Conservation (phyloP, 441 rosid species). For the Aquilaria agallochum region DNA sequence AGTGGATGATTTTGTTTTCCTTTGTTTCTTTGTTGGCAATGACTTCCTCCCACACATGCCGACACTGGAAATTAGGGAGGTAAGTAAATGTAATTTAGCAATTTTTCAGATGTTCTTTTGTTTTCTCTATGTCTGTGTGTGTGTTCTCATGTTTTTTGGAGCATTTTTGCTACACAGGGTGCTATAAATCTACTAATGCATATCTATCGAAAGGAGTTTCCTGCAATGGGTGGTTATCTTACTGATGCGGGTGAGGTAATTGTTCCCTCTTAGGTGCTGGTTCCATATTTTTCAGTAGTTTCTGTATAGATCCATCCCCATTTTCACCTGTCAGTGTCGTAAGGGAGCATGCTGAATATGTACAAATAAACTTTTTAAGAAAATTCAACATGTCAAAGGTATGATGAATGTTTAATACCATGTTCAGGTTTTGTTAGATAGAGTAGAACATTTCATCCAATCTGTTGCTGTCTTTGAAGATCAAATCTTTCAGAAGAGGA, state of each 20-base stretch:
- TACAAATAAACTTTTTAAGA: no score
- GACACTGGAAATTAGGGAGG: constrained; percentile 97
- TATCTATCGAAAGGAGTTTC: constrained; percentile 80
- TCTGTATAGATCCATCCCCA: background rate
- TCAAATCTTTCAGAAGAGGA: constrained; percentile 93
- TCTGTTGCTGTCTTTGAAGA: constrained; percentile 81
- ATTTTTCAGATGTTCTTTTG: background rate
- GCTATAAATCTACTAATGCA: constrained; percentile 92
- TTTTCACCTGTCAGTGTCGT: no score
- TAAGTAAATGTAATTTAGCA: constrained; percentile 15
- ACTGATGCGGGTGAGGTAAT: constrained; percentile 99
- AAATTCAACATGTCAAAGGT: no score
- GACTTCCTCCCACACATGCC: constrained; percentile 99
- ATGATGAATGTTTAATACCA: no score
- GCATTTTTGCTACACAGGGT: constrained; percentile 54
- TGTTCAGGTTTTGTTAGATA: constrained; percentile 65
- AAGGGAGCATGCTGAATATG: no score
- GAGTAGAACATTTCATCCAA: constrained; percentile 87
- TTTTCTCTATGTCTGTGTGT: constrained; percentile 1
- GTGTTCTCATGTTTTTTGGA: constrained; percentile 4
- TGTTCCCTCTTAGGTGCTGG: constrained; percentile 14
- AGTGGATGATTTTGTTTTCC: constrained; percentile 94
- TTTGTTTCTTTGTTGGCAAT: constrained; percentile 98
- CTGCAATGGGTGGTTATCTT: constrained; percentile 95
- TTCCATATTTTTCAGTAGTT: background rate